A percentile compares a stretch with the other conserved stretches of the same genome.
These are phyloP conservation scores for Penicillium frequentans DNA, from an alignment of 2,329 filamentous ascomycete genomes.

Conservation along the genomic window DNA sequence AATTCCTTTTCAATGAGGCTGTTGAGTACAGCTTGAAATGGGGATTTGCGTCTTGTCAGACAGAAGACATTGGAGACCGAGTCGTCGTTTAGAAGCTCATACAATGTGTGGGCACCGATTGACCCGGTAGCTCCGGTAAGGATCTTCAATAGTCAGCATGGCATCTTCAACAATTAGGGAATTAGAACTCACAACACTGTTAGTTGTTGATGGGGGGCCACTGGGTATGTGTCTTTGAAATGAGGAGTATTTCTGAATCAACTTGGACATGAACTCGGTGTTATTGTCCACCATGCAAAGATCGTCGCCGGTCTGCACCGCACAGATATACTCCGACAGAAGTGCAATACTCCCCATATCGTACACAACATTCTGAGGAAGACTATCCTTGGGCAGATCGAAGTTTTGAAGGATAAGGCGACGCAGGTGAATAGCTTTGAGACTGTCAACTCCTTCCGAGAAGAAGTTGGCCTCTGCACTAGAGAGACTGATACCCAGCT, in stretches of 20 bases:
- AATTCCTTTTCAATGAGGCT: conserved; percentile 25
- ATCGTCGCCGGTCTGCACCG: conserved; percentile 26
- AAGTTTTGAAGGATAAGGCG: conserved; percentile 43
- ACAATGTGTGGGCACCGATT: conserved; percentile 44
- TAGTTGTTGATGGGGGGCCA: conserved; percentile 13
- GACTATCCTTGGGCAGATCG: conserved; percentile 29
- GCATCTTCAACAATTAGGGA: background rate
- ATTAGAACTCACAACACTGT: conserved; percentile 23
- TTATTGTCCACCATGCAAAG: conserved; percentile 14
- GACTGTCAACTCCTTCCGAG: conserved; percentile 47
- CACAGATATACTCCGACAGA: conserved; percentile 37
- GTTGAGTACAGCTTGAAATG: conserved; percentile 22
- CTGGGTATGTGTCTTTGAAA: conserved; percentile 37
- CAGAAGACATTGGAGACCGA: conserved; percentile 39
- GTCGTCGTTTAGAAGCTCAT: conserved; percentile 38
- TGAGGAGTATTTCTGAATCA: conserved; percentile 49
- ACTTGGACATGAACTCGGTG: conserved; percentile 38
- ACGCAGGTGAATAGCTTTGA: conserved; percentile 49
- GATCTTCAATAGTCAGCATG: conserved; percentile 16
- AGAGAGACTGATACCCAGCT: conserved; percentile 35
- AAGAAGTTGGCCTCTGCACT: conserved; percentile 44
- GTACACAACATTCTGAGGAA: conserved; percentile 43
- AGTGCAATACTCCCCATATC: conserved; percentile 41
- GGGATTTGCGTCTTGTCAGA: conserved; percentile 31
- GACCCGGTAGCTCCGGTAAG: conserved; percentile 49